These are phyloP conservation scores for Ogataea pini DNA, from an alignment of 805 yeast species.

Conservation along the genomic window DNA sequence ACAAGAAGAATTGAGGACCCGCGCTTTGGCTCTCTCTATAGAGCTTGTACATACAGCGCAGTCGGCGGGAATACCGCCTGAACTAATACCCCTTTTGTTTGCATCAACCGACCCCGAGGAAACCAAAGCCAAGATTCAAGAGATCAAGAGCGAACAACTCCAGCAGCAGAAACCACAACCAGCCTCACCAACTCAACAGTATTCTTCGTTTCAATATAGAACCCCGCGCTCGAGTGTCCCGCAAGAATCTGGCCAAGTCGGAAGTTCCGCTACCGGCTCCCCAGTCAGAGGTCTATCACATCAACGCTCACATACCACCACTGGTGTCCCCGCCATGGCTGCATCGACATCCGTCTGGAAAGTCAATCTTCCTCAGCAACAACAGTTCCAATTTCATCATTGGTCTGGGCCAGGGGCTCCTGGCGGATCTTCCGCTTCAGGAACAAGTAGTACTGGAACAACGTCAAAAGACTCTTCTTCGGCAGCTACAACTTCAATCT, in stretches of 20 bases:
- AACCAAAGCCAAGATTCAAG: conserved; percentile 16
- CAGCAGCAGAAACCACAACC: too few species aligned
- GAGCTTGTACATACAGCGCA: conserved; percentile 38
- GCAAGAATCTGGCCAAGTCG: neutral
- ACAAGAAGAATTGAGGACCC: conserved; percentile 39
- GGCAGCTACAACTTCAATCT: conserved; percentile 5
- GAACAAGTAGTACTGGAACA: neutral
- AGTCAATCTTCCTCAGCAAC: conserved; percentile 34
- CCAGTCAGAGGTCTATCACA: conserved; percentile 27
- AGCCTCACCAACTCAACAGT: conserved; percentile 3
- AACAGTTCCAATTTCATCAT: conserved; percentile 38
- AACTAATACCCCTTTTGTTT: conserved; percentile 29
- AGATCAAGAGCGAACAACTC: conserved; percentile 2
- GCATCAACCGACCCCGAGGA: conserved; percentile 19
- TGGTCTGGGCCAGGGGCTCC: conserved; percentile 34
- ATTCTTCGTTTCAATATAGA: conserved; percentile 5
- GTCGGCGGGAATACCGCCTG: conserved; percentile 25
- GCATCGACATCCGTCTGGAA: conserved; percentile 38
- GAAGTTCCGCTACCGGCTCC: conserved; percentile 9
- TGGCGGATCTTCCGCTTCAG: neutral
- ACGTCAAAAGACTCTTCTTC: conserved; percentile 15
- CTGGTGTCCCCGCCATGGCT: conserved; percentile 23
- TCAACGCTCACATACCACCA: conserved; percentile 31
- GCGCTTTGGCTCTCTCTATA: conserved; percentile 36
- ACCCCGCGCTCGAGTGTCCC: neutral